Evolutionary conservation across 371 early-diverging fungal genomes (phyloP), one percentile per base, ranked within the genome.

Genomic region (Coemansia sp.): DNA sequence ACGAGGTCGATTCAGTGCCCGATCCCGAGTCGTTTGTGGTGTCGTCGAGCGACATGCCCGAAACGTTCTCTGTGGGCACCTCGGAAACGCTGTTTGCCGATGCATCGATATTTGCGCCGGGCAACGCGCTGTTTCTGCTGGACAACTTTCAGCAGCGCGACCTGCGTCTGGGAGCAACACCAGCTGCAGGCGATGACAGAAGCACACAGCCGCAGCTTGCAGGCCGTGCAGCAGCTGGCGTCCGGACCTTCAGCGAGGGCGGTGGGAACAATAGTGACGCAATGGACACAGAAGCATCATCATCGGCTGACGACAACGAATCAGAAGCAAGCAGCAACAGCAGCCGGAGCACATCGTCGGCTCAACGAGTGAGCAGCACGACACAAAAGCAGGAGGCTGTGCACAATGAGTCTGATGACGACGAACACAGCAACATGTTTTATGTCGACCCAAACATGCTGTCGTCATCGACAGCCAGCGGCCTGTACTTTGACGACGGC

Each of bases 401-500:
- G 26, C 62, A 58, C 48, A 77, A 72, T 62, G 77, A 77, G 40
- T 77, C 77, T 0, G 77, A 77, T 53, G 77, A 77, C 47, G 77
- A 75, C 67, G 56, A 56, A 51, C 77, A 77, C 54, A 77, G 62
- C 72, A 72, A 73, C 40, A 68, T 68, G 21, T 77, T 77, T 20
- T 77, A 66, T 21, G 68, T 77, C 21, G 77, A 77, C 25, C 77
- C 77, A 1, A 77, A 58, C 40, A 53, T 65, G 26, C 61, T 72
- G 48, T 62, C 77, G 42, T 62, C 68, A 26, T 9, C 59, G 52
- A 18, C 62, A 20, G 50, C 60, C 59, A 56, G 60, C 25, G 60
- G 68, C 23, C 68, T 72, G 79, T 78, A 77, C 51, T 70, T 75
- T 68, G 79, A 79, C 65, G 81, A 80, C 54, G 77, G 75, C 52